A percentile compares a stretch with the other conserved stretches of the same genome.
Evolutionary conservation across 495 filamentous ascomycete species (phyloP).

Genomic region (Aspergillus heteromorphus): DNA sequence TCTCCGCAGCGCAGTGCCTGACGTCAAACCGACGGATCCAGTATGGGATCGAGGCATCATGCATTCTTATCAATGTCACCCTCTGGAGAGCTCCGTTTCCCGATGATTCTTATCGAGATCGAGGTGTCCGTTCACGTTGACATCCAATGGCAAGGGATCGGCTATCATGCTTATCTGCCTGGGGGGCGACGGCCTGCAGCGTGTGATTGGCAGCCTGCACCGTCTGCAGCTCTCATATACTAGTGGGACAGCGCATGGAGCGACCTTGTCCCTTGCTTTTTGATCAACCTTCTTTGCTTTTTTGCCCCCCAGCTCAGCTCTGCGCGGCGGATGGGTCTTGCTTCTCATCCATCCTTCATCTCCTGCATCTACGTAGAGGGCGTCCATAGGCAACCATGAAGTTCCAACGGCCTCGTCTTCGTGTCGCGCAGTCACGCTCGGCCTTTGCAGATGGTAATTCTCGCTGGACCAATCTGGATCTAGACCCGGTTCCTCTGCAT

Average conservation of each 20-base stretch:
- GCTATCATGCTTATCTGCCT: background rate
- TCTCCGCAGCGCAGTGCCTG: background rate
- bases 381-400: conserved; percentile 12
- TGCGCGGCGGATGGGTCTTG: background rate
- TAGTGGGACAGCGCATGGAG: background rate
- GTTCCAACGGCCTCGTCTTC: conserved; percentile 25
- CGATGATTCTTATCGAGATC: background rate
- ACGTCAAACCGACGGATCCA: background rate
- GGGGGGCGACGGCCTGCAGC: background rate
- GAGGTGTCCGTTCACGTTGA: background rate
- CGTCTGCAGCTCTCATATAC: background rate
- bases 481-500: conserved; percentile 38
- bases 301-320: background rate
- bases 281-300: background rate
- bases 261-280: background rate
- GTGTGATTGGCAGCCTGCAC: background rate
- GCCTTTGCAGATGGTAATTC: conserved; percentile 36
- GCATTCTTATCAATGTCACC: background rate
- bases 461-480: conserved; percentile 41
- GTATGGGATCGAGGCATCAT: background rate
- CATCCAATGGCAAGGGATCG: background rate
- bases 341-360: background rate
- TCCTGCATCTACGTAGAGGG: background rate
- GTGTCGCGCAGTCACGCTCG: conserved; percentile 30
- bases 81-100: background rate